Conservation (phyloP, 768 basidiomycete species). For the Pisolithus microcarpus region DNA sequence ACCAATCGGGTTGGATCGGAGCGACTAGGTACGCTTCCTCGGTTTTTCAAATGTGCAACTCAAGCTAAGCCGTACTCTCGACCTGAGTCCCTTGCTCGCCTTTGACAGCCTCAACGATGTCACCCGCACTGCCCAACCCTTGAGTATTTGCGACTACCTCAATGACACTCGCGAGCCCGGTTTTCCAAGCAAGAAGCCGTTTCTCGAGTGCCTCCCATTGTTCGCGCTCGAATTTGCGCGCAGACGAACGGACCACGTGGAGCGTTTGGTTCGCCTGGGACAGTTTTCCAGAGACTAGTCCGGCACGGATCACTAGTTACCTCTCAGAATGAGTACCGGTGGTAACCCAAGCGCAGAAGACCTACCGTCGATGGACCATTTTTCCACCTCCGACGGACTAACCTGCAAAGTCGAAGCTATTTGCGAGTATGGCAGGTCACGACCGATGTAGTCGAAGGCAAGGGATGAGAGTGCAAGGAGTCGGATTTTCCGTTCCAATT, state of each 20-base stretch:
- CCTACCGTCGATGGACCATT: constrained; percentile 82
- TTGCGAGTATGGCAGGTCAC: constrained; percentile 61
- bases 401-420: constrained; percentile 66
- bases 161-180: constrained; percentile 58
- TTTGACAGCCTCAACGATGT: constrained; percentile 16
- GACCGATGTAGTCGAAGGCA: constrained; percentile 70
- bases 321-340: not conserved
- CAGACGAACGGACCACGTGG: constrained; percentile 64
- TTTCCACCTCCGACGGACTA: constrained; percentile 61
- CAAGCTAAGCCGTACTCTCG: constrained; percentile 16
- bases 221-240: constrained; percentile 66
- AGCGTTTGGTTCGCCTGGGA: constrained; percentile 73
- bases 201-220: constrained; percentile 79
- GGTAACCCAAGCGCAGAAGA: not conserved
- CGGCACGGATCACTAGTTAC: constrained; percentile 64
- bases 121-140: constrained; percentile 20
- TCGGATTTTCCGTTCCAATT: constrained; percentile 73
- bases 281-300: constrained; percentile 74
- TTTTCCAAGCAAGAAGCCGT: constrained; percentile 71
- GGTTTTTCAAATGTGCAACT: not conserved
- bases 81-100: constrained; percentile 17
- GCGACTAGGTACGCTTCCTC: not conserved
- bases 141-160: constrained; percentile 59
- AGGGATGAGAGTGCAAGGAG: constrained; percentile 70
- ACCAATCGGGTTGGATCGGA: not conserved